Percentiles rank a stretch among this genome's conserved stretches.
phyloP scores from a whole-genome alignment of 441 rosid species.

The Gossypium schwendimanii region DNA sequence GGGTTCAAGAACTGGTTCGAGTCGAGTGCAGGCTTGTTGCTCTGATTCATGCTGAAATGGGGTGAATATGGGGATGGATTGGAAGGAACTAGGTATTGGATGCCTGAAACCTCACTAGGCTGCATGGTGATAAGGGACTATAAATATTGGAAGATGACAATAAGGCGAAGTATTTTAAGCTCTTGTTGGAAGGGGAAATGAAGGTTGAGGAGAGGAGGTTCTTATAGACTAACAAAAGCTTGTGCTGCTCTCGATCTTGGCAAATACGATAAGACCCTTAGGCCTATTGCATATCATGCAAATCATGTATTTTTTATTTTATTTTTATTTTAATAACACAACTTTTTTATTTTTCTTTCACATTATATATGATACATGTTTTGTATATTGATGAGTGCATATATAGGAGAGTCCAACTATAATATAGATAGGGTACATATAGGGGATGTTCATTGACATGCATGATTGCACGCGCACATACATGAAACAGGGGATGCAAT shows the following conservation, averaged over 20 bases:
- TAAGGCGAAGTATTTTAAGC: background rate
- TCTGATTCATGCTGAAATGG: constrained; percentile 37
- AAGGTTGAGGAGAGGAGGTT: constrained; percentile 31
- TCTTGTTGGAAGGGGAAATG: constrained; percentile 30
- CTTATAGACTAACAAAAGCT: constrained; percentile 45
- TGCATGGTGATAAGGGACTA: constrained; percentile 34
- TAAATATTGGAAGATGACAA: constrained; percentile 1
- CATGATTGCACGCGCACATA: constrained; percentile 18
- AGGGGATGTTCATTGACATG: constrained; percentile 14
- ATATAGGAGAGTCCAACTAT: background rate
- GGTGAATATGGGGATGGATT: constrained; percentile 40
- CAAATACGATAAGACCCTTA: constrained; percentile 17
- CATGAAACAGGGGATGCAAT: constrained; percentile 21
- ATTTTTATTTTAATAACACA: too few relatives aligned
- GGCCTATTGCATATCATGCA: constrained; percentile 7
- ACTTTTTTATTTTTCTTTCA: too few relatives aligned
- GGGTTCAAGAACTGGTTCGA: constrained; percentile 33
- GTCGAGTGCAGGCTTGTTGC: constrained; percentile 33
- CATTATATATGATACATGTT: too few relatives aligned
- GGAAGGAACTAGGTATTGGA: constrained; percentile 36
- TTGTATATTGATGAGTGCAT: constrained; percentile 20
- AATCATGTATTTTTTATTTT: constrained; percentile 26
- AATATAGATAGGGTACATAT: background rate
- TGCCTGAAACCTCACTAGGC: constrained; percentile 43
- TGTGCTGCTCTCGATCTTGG: constrained; percentile 36